Conservation (phyloP, 108 stramenopile species). For the Cyclotella atomus region DNA sequence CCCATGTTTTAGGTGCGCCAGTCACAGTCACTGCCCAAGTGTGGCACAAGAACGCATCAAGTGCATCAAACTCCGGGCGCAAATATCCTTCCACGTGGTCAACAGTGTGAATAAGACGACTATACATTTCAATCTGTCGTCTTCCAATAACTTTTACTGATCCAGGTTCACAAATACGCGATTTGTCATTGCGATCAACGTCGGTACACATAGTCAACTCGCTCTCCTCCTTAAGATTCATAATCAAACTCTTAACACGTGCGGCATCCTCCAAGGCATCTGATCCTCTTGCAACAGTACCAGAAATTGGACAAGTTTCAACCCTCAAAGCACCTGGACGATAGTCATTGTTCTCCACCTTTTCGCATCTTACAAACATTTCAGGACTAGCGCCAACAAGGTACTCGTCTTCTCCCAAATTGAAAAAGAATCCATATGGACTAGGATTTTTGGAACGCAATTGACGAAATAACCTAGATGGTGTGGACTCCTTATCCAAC, state of each 20-base stretch:
- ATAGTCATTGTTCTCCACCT: constrained; percentile 81
- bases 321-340: constrained; percentile 89
- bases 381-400: constrained; percentile 97
- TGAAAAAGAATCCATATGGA: constrained; percentile 98
- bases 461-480: constrained; percentile 87
- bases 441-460: constrained; percentile 91
- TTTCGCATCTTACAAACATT: constrained; percentile 98
- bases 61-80: constrained; percentile 94
- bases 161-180: constrained; percentile 97
- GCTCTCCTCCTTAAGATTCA: constrained; percentile 96
- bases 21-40: constrained; percentile 99
- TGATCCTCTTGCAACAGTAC: constrained; percentile 96
- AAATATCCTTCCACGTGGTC: constrained; percentile 99
- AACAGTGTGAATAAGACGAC: constrained; percentile 96
- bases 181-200: constrained; percentile 98
- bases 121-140: constrained; percentile 99
- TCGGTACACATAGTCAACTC: constrained; percentile 99
- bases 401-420: constrained; percentile 94
- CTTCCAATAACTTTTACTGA: constrained; percentile 97
- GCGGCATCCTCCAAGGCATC: constrained; percentile 97
- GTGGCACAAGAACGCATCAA: constrained; percentile 98
- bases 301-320: constrained; percentile 98
- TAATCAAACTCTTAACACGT: constrained; percentile 90
- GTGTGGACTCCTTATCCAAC: constrained; percentile 62
- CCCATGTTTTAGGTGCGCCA: constrained; percentile 98